Base-by-base conservation (phyloP, 768 basidiomycete species). In the Lactifluus hygrophoroides region DNA sequence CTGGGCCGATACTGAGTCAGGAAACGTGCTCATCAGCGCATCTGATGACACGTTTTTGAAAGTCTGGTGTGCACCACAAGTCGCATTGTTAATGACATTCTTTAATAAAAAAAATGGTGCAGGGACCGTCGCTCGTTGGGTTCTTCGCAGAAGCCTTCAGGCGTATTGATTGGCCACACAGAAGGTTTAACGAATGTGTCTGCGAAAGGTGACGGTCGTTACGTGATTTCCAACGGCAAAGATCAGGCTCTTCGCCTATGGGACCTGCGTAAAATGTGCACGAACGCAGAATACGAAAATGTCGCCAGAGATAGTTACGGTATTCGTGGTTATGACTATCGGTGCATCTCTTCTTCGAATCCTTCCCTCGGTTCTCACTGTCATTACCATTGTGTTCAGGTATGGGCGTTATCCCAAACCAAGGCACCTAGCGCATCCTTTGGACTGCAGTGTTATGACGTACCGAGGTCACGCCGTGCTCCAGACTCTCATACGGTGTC, bases 121-220 rank as follows among this genome's bases (percentile, higher is more conserved):
- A 83, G 82, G 81, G 78, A 80, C 63, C 74, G 78, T 48, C 73
- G 78, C 44, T 81, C 78, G 0, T 63, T 81, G 10, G 72, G 74
- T 10, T 72, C 73, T 13, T 73, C 73, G 14, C 70, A 75, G 47
- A 91, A 88, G 65, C 93, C 96, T 9, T 93, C 93, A 3, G 96
- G 95, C 21, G 88, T 95, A 1, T 77, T 98, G 14, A 85, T 95
- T 43, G 96, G 96, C 0, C 95, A 98, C 63, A 96, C 93, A 0
- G 94, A 98, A 66, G 92, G 95, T 42, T 88, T 97, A 57, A 94
- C 95, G 5, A 90, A 91, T 63, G 93, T 96, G 14, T 88, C 92
- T 34, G 87, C 95, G 1, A 97, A 96, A 66, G 95, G 95, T 5
- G 95, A 98, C 67, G 95, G 95, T 9, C 85, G 95, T 58, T 97